Evolutionary conservation across 257 asterid species (phyloP), one percentile per base, ranked within the genome.

Genomic region (Plantago ovata): DNA sequence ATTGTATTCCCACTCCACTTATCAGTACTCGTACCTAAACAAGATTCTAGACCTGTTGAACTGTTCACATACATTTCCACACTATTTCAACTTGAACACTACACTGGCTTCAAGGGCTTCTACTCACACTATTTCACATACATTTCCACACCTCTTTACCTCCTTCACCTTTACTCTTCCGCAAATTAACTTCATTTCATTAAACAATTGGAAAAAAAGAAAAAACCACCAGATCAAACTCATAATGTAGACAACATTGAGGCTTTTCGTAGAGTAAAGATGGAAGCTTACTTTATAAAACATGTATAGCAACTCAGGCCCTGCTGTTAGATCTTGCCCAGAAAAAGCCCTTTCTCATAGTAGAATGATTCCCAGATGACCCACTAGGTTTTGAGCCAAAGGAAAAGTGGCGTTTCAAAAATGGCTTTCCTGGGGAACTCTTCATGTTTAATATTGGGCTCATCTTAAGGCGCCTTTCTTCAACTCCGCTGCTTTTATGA

Each of bases 321-420:
- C 80, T 79, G 71, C 72, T 79, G 71, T 71, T 76, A 45, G 84
- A 81, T 67, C 70, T 84, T 70, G 84, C 71, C 94, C 94, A 84
- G 78, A 81, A 84, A 54, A 79, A 75, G 0, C 80, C 78, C 56
- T 72, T 79, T 60, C 62, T 84, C 48, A 79, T 62, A 45, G 81
- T 53, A 55, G 86, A 68, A 53, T 69, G 72, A 63, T 38, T 77
- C 60, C 76, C 86, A 6, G 78, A 54, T 54, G 84, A 67, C 56
- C 63, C 14, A 15, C 64, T 60, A 21, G 75, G 71, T 46, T 73
- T 79, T 1, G 79, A 69, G 12, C 86, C 82, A 57, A 81, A 82
- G 3, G 84, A 84, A 46, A 79, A 78, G 63, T 72, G 89, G 7
- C 83, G 77, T 71, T 56, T 74, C 69, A 81, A 47, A 69, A 81